Evolutionary conservation across 2,329 filamentous ascomycete species (phyloP).

Genomic region (Thielaviopsis euricoi): DNA sequence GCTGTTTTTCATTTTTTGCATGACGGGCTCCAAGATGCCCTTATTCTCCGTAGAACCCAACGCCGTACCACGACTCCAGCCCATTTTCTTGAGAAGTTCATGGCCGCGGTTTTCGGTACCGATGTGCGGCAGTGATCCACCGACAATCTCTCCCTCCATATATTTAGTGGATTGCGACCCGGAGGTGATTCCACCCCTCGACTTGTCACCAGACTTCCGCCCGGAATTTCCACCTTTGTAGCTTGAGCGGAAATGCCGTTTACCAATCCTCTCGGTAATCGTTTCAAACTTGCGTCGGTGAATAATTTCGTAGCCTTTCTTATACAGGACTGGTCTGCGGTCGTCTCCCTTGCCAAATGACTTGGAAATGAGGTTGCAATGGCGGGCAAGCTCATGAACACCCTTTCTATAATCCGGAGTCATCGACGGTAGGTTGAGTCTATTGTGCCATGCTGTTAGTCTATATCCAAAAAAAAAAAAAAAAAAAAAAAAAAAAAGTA

Average conservation of each 20-base stretch:
- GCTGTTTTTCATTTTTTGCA: slow-evolving; percentile 71
- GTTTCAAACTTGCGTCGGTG: not conserved
- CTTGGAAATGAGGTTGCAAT: slow-evolving; percentile 66
- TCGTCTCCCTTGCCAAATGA: slow-evolving; percentile 58
- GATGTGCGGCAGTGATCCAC: slow-evolving; percentile 69
- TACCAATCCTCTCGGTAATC: not conserved
- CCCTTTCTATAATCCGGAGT: slow-evolving; percentile 58
- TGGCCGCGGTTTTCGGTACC: slow-evolving; percentile 69
- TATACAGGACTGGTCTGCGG: slow-evolving; percentile 58
- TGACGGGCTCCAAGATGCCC: slow-evolving; percentile 72
- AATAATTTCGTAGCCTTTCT: not conserved
- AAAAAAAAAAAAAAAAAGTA: not conserved
- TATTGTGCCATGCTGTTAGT: slow-evolving; percentile 19
- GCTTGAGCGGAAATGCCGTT: slow-evolving; percentile 7
- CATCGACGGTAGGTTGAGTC: slow-evolving; percentile 69
- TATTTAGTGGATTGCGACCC: not conserved
- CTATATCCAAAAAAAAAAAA: not conserved
- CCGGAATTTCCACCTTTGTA: not conserved
- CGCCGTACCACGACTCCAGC: slow-evolving; percentile 76
- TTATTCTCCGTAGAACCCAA: slow-evolving; percentile 71
- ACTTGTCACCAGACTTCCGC: not conserved
- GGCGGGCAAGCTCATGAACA: slow-evolving; percentile 62
- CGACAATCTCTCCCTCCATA: slow-evolving; percentile 73
- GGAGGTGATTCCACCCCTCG: slow-evolving; percentile 22
- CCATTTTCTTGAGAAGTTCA: slow-evolving; percentile 90